phyloP scores from a whole-genome alignment of 176 grass and related monocot species.

The Triticum aestivum region IWGSC_CS_RefSeq_v2.1 NC_057806.1:445360841-445361340 shows the following conservation, averaged over 20 bases:
- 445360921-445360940: background rate
- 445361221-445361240: too few relatives aligned
- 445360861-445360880: background rate
- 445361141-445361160: too few relatives aligned
- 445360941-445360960: conserved; percentile 32
- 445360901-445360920: background rate
- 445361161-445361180: too few relatives aligned
- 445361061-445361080: background rate
- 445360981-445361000: conserved; percentile 22
- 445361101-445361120: too few relatives aligned
- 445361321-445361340: too few relatives aligned
- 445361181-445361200: too few relatives aligned
- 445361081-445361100: background rate
- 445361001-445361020: conserved; percentile 14
- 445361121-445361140: too few relatives aligned
- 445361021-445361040: background rate
- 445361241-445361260: too few relatives aligned
- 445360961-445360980: conserved; percentile 17
- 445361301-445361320: too few relatives aligned
- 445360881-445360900: background rate
- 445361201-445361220: too few relatives aligned
- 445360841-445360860: conserved; percentile 26
- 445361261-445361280: too few relatives aligned
- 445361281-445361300: too few relatives aligned
- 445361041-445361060: background rate